phyloP scores from a whole-genome alignment of 2,329 filamentous ascomycete species.

The Hortaea sp. region DNA sequence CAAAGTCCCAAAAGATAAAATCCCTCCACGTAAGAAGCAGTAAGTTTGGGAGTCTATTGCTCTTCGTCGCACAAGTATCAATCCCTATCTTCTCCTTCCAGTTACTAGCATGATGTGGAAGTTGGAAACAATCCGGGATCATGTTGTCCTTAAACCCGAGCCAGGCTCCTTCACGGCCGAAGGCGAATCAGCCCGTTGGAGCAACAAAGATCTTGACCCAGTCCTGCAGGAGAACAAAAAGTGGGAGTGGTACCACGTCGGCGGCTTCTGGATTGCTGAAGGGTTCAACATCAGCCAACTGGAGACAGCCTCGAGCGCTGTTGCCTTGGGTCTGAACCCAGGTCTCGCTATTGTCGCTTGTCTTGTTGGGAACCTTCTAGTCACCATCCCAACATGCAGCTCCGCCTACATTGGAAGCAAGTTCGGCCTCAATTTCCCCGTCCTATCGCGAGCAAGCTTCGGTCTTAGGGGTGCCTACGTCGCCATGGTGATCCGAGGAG shows the following conservation, averaged over 20 bases:
- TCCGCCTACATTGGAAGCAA: conserved; percentile 8
- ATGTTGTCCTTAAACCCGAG: neutral
- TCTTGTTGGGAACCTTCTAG: conserved; percentile 8
- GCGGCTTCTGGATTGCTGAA: conserved; percentile 10
- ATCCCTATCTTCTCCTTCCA: no score
- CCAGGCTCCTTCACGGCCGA: conserved; percentile 4
- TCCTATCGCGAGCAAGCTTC: conserved; percentile 4
- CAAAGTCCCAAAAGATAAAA: no score
- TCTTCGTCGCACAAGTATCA: no score
- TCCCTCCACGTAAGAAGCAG: no score
- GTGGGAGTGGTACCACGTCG: conserved; percentile 7
- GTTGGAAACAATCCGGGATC: neutral
- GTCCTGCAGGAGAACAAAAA: conserved; percentile 5
- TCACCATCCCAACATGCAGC: conserved; percentile 4
- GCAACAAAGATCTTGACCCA: conserved; percentile 7
- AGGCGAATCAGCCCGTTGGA: conserved; percentile 4
- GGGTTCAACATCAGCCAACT: conserved; percentile 8
- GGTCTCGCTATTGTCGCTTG: conserved; percentile 7
- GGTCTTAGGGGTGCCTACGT: conserved; percentile 7
- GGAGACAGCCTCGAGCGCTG: conserved; percentile 7
- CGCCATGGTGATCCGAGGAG: conserved; percentile 8
- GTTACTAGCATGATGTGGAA: no score
- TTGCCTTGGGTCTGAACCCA: conserved; percentile 9
- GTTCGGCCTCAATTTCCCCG: conserved; percentile 8
- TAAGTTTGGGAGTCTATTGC: no score